phyloP scores from a whole-genome alignment of 2,329 filamentous ascomycete genomes.

The Venturia aucupariae region DNA sequence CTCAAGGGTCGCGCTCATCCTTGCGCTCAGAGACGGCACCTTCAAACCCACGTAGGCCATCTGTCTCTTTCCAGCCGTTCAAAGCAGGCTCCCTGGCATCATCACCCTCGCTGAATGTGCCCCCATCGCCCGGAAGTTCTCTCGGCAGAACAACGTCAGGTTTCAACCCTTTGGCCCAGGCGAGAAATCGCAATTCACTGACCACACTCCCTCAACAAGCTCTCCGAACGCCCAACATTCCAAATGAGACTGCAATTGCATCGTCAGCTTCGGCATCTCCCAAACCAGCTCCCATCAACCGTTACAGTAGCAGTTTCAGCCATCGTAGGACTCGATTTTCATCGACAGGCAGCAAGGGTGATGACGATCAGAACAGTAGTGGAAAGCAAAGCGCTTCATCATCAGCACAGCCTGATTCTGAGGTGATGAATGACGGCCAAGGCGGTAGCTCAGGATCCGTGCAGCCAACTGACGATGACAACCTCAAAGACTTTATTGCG shows the following conservation, averaged over 20 bases:
- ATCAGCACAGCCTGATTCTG: constrained; percentile 65
- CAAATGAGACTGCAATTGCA: constrained; percentile 52
- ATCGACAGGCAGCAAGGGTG: constrained; percentile 58
- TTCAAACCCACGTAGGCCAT: constrained; percentile 57
- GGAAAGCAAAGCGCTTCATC: constrained; percentile 68
- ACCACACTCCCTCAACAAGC: constrained; percentile 66
- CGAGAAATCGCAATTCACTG: constrained; percentile 61
- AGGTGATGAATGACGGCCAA: constrained; percentile 54
- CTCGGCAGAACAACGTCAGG: constrained; percentile 20
- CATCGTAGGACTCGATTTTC: constrained; percentile 73
- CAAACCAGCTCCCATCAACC: constrained; percentile 64
- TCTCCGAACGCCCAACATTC: constrained; percentile 54
- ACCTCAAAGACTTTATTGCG: constrained; percentile 88
- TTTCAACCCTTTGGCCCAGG: constrained; percentile 29
- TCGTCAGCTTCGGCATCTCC: constrained; percentile 67
- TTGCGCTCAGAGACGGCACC: constrained; percentile 42
- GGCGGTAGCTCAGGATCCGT: constrained; percentile 53
- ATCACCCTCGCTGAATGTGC: constrained; percentile 54
- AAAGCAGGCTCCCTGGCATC: constrained; percentile 92
- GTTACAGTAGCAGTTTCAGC: constrained; percentile 91
- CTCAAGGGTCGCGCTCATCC: constrained; percentile 41
- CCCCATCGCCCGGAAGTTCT: constrained; percentile 44
- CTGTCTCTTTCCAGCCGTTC: constrained; percentile 88
- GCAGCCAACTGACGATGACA: constrained; percentile 76
- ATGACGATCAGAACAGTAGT: constrained; percentile 71